A percentile compares a stretch with the other conserved stretches of the same genome.
phyloP scores from a whole-genome alignment of 257 asterid species.

The Capsicum pubescens region DNA sequence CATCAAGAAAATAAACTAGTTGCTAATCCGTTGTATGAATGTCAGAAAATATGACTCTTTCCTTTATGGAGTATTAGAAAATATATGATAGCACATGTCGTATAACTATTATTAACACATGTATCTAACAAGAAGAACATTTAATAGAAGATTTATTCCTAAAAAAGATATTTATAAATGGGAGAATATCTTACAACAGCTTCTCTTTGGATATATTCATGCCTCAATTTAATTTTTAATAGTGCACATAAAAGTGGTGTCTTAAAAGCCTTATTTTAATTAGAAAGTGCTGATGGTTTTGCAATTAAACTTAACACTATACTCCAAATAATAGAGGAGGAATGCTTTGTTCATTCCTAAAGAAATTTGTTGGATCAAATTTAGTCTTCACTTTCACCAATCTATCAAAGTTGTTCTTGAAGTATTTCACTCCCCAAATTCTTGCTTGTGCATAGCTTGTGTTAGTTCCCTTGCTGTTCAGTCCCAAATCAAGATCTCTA shows the following conservation, averaged over 20 bases:
- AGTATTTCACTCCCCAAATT: conserved; percentile 19
- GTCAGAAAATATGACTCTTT: no score
- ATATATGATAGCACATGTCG: no score
- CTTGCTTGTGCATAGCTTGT: not conserved
- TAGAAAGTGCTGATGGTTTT: not conserved
- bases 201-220: not conserved
- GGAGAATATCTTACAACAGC: not conserved
- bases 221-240: not conserved
- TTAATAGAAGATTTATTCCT: no score
- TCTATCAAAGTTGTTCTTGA: conserved; percentile 26
- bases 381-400: conserved; percentile 24
- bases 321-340: not conserved
- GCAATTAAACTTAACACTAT: not conserved
- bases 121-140: no score
- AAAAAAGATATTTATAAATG: no score
- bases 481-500: conserved; percentile 28
- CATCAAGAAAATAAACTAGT: no score
- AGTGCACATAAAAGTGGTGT: not conserved
- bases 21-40: no score
- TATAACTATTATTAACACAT: no score
- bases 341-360: conserved; percentile 28
- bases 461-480: not conserved
- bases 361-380: conserved; percentile 4
- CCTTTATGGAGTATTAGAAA: no score
- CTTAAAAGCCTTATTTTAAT: not conserved